A percentile compares a stretch with the other conserved stretches of the same genome.
phyloP scores from a whole-genome alignment of 73 alveolate species.

The Blepharisma stoltei region DNA sequence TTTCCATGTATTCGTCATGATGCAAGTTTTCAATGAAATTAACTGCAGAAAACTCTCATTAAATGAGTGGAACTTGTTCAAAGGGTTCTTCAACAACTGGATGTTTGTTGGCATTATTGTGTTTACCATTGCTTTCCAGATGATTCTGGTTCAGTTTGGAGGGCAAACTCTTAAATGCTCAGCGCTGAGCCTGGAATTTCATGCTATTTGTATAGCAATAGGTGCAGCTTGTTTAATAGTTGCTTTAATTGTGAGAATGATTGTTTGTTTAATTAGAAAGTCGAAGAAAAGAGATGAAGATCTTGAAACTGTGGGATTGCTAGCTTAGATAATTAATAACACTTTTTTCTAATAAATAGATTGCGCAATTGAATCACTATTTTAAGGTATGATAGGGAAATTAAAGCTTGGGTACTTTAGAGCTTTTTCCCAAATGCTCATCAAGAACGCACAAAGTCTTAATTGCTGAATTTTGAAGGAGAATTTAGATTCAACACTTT shows the following conservation, averaged over 20 bases:
- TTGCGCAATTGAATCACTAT: too few relatives aligned
- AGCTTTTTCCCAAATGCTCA: too few relatives aligned
- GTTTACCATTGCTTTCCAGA: constrained; percentile 61
- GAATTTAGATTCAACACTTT: too few relatives aligned
- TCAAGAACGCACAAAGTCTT: too few relatives aligned
- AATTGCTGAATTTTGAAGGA: too few relatives aligned
- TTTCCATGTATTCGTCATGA: constrained; percentile 66
- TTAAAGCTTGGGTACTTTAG: too few relatives aligned
- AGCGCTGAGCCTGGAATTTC: constrained; percentile 51
- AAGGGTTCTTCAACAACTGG: constrained; percentile 26
- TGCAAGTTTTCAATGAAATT: constrained; percentile 73
- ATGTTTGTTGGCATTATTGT: constrained; percentile 28
- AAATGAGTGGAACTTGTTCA: constrained; percentile 4
- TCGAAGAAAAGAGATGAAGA: too few relatives aligned
- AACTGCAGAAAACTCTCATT: constrained; percentile 60
- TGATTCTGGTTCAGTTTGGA: constrained; percentile 65
- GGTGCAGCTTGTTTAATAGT: constrained; percentile 30
- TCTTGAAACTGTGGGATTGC: too few relatives aligned
- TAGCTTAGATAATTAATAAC: too few relatives aligned
- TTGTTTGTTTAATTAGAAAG: background rate
- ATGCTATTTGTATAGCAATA: constrained; percentile 56
- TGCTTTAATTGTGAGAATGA: constrained; percentile 24
- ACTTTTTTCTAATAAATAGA: too few relatives aligned
- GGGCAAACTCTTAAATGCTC: constrained; percentile 76
- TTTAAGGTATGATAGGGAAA: too few relatives aligned